These are phyloP conservation scores for Talaromyces sp. DNA, from an alignment of 2,329 filamentous ascomycete genomes.

Conservation along the genomic window DNA sequence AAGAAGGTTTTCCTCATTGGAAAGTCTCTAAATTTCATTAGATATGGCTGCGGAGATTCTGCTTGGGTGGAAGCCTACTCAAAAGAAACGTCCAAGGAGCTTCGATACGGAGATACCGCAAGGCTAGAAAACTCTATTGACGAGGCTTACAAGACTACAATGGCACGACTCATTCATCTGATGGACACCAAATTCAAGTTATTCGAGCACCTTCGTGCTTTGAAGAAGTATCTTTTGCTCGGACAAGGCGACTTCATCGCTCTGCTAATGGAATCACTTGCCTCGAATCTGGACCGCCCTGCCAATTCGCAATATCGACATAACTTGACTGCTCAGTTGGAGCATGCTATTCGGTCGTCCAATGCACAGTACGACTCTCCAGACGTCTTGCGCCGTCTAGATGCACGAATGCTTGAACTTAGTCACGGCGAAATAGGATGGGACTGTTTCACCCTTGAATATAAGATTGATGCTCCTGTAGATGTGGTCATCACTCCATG, in stretches of 20 bases:
- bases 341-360: constrained; percentile 93
- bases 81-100: constrained; percentile 84
- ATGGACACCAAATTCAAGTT: constrained; percentile 96
- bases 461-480: constrained; percentile 94
- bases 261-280: constrained; percentile 91
- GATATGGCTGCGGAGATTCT: constrained; percentile 89
- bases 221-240: constrained; percentile 92
- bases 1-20: constrained; percentile 96
- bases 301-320: constrained; percentile 97
- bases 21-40: constrained; percentile 96
- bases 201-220: constrained; percentile 83
- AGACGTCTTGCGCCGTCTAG: constrained; percentile 84
- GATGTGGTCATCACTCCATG: constrained; percentile 97
- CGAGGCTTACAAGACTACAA: constrained; percentile 95
- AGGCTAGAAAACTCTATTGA: constrained; percentile 91
- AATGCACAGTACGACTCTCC: constrained; percentile 94
- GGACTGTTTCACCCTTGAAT: constrained; percentile 98
- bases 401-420: constrained; percentile 96
- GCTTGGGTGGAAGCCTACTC: constrained; percentile 96
- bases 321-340: constrained; percentile 93
- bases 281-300: constrained; percentile 86
- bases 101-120: constrained; percentile 88
- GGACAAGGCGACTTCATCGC: constrained; percentile 98
- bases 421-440: constrained; percentile 96
- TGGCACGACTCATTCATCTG: constrained; percentile 87